phyloP scores from a whole-genome alignment of 2,329 filamentous ascomycete species.

The Talaromyces sp. region DNA sequence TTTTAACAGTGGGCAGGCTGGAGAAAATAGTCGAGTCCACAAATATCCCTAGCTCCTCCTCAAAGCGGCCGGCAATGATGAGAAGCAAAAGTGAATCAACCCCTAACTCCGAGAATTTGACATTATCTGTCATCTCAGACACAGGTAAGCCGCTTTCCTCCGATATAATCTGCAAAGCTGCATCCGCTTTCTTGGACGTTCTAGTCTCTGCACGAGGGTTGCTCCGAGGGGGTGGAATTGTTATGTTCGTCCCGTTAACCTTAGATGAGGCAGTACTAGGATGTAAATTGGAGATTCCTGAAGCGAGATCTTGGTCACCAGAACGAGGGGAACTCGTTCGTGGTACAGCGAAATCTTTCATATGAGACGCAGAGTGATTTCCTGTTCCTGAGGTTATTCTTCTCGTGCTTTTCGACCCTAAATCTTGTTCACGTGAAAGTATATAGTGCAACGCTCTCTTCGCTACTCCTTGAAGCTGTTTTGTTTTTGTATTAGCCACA shows the following conservation, averaged over 20 bases:
- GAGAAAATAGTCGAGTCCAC: slow-evolving; percentile 10
- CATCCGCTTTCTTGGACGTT: not conserved
- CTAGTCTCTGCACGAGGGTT: too few species aligned
- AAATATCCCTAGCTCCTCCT: slow-evolving; percentile 23
- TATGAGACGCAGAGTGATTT: not conserved
- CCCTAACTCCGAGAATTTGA: slow-evolving; percentile 24
- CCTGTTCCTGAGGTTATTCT: not conserved
- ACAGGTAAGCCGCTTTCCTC: slow-evolving; percentile 20
- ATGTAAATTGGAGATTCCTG: too few species aligned
- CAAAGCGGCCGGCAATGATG: slow-evolving; percentile 27
- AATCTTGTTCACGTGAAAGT: not conserved
- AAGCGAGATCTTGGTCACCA: not conserved
- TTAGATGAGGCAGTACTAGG: too few species aligned
- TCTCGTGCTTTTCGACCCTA: not conserved
- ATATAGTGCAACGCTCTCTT: not conserved
- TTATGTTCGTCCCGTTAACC: too few species aligned
- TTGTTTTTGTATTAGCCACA: slow-evolving; percentile 13
- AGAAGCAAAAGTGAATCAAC: slow-evolving; percentile 33
- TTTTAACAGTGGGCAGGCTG: not conserved
- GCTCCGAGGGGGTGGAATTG: too few species aligned
- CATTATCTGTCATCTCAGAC: slow-evolving; percentile 18
- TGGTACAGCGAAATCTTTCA: not conserved
- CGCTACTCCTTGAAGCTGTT: slow-evolving; percentile 1
- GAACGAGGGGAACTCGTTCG: not conserved
- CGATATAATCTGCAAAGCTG: slow-evolving; percentile 19